phyloP scores from a whole-genome alignment of 345 rosid species.

The Raphanus raphanistrum region DNA sequence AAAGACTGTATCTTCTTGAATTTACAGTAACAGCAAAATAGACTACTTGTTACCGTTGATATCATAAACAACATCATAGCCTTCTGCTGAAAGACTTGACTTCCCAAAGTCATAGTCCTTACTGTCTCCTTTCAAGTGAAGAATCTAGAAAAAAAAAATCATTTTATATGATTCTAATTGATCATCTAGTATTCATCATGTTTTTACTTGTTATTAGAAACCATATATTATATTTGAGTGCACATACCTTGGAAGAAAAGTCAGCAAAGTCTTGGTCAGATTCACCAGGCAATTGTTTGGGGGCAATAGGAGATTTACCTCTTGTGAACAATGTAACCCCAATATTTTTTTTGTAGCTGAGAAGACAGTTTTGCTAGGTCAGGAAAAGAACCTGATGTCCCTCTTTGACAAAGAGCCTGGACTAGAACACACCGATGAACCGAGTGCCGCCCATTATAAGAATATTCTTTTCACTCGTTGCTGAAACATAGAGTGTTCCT shows the following conservation, averaged over 20 bases:
- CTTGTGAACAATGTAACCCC: conserved; percentile 88
- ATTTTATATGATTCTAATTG: neutral
- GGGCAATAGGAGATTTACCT: conserved; percentile 81
- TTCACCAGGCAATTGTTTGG: conserved; percentile 81
- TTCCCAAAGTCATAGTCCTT: conserved; percentile 87
- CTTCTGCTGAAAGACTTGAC: conserved; percentile 90
- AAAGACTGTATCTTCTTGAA: neutral
- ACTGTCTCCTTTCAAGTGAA: conserved; percentile 61
- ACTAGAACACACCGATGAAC: conserved; percentile 82
- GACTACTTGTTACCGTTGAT: conserved; percentile 60
- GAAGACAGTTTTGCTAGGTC: neutral
- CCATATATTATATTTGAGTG: neutral
- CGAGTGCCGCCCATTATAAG: conserved; percentile 98
- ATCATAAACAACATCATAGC: conserved; percentile 89
- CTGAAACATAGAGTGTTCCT: conserved; percentile 65
- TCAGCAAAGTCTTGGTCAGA: conserved; percentile 79
- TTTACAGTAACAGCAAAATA: conserved; percentile 5
- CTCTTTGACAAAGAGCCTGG: conserved; percentile 86
- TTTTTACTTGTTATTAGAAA: neutral
- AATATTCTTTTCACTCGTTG: conserved; percentile 77
- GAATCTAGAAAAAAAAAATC: neutral
- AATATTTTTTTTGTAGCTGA: neutral
- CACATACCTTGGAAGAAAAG: conserved; percentile 80
- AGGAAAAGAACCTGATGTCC: conserved; percentile 67
- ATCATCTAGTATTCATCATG: neutral